These are phyloP conservation scores for Avena eriantha DNA, from an alignment of 176 grass and related monocot genomes.

Conservation along the genomic window DNA sequence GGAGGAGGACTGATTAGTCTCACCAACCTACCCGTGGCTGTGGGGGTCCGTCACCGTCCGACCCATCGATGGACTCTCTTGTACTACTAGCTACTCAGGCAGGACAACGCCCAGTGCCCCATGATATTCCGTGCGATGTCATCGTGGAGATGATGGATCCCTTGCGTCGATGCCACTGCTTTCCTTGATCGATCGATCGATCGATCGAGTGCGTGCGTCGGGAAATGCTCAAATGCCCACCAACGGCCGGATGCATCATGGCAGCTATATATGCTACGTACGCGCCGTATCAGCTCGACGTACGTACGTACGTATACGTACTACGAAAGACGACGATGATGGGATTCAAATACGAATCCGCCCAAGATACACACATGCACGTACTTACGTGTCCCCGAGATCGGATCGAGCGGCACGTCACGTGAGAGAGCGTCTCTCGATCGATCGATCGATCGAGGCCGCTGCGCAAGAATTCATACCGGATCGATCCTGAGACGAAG, in stretches of 20 bases:
- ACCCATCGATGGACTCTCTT: background rate
- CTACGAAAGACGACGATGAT: too few relatives aligned
- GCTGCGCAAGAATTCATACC: background rate
- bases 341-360: background rate
- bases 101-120: background rate
- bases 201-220: too few relatives aligned
- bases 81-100: background rate
- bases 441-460: background rate
- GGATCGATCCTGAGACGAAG: background rate
- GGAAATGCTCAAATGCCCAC: too few relatives aligned
- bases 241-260: too few relatives aligned
- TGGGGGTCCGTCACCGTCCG: too few relatives aligned
- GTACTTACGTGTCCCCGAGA: too few relatives aligned
- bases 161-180: conserved; percentile 39
- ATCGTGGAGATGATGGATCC: background rate
- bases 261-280: too few relatives aligned
- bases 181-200: background rate
- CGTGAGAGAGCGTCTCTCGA: conserved; percentile 27
- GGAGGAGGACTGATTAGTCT: too few relatives aligned
- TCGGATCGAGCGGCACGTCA: background rate
- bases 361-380: background rate
- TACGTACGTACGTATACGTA: background rate
- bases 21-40: too few relatives aligned
- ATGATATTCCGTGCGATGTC: background rate
- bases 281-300: too few relatives aligned